Evolutionary conservation across 768 basidiomycete genomes (phyloP).

Genomic region (Steccherinum ochraceum): DNA sequence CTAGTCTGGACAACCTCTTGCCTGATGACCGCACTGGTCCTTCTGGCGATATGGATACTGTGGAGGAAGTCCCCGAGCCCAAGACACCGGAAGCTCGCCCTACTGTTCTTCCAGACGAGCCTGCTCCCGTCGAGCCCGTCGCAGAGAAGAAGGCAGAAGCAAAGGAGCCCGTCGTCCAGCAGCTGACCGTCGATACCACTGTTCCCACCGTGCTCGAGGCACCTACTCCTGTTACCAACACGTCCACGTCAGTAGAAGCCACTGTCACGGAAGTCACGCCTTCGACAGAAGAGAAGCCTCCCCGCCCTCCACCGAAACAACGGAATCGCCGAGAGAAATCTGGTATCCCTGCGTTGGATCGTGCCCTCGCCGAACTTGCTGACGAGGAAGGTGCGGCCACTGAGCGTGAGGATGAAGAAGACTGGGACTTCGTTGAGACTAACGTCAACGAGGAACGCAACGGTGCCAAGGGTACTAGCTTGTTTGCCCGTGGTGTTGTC

Average conservation of each 20-base stretch:
- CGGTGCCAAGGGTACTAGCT: conserved; percentile 69
- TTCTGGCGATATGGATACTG: conserved; percentile 26
- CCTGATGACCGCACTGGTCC: conserved; percentile 1
- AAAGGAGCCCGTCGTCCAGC: not conserved
- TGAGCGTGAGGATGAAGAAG: conserved; percentile 60
- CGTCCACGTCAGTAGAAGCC: not conserved
- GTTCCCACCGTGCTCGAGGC: conserved; percentile 8
- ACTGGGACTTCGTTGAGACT: conserved; percentile 88
- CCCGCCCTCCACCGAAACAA: conserved; percentile 11
- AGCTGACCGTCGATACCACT: not conserved
- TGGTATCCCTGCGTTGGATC: conserved; percentile 75
- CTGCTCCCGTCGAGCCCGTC: conserved; percentile 12
- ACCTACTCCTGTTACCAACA: not conserved
- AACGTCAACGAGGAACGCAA: conserved; percentile 69
- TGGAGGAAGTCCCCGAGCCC: conserved; percentile 42
- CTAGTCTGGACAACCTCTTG: conserved; percentile 17
- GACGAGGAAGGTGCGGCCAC: conserved; percentile 36
- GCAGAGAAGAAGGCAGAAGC: not conserved
- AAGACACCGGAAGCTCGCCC: conserved; percentile 72
- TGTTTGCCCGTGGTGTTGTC: conserved; percentile 89
- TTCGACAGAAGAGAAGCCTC: conserved; percentile 11
- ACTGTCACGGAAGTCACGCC: conserved; percentile 15
- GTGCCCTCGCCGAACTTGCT: conserved; percentile 52
- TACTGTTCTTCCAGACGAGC: conserved; percentile 24
- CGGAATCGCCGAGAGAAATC: conserved; percentile 72